These are phyloP conservation scores for Nemophila menziesii DNA, from an alignment of 257 asterid genomes.

Conservation along the genomic window DNA sequence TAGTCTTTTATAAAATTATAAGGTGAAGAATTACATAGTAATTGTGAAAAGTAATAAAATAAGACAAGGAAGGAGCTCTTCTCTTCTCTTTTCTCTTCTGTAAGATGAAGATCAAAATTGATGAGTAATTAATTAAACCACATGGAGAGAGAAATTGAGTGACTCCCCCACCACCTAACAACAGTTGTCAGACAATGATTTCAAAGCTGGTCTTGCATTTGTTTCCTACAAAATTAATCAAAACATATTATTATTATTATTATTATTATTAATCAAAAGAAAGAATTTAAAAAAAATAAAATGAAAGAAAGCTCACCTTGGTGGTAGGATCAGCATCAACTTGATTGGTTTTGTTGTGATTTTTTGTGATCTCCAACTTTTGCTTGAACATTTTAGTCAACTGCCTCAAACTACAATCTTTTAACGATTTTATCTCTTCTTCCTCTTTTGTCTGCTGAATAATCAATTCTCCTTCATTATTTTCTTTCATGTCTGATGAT, in stretches of 20 bases:
- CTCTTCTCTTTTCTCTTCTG: too few relatives aligned
- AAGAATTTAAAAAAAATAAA: too few relatives aligned
- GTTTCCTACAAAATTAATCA: neutral
- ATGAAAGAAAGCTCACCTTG: too few relatives aligned
- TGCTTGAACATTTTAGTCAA: slow-evolving; percentile 28
- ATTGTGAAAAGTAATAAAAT: too few relatives aligned
- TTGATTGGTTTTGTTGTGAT: neutral
- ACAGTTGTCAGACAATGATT: slow-evolving; percentile 26
- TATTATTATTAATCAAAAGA: too few relatives aligned
- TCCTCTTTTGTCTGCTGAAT: slow-evolving; percentile 17
- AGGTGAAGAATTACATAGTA: too few relatives aligned
- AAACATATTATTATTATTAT: too few relatives aligned
- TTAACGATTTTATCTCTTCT: slow-evolving; percentile 10
- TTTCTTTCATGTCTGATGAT: slow-evolving; percentile 48
- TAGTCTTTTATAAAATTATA: too few relatives aligned
- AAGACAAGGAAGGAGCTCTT: too few relatives aligned
- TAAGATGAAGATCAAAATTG: neutral
- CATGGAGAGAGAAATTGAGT: neutral
- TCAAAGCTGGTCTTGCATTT: slow-evolving; percentile 36
- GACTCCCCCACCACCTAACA: slow-evolving; percentile 16
- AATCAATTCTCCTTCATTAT: slow-evolving; percentile 17
- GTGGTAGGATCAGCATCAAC: slow-evolving; percentile 3
- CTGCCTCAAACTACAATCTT: slow-evolving; percentile 26
- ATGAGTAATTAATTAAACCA: neutral
- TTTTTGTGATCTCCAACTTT: slow-evolving; percentile 16